Conservation (phyloP, 2,329 filamentous ascomycete species). For the Parasarocladium wereldwijsianum region DNA sequence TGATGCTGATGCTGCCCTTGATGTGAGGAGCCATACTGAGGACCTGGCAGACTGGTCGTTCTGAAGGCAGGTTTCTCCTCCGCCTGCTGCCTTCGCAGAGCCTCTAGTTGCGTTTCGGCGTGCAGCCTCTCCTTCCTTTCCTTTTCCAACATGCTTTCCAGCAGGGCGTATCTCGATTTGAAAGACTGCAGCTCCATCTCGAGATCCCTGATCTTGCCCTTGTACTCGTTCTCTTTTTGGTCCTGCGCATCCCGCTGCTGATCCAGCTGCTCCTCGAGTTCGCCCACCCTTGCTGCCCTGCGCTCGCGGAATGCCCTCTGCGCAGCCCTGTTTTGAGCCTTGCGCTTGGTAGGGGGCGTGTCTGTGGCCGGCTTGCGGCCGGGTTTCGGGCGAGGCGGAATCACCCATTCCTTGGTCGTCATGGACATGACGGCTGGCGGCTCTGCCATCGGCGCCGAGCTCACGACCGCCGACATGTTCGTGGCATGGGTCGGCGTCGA, state of each 20-base stretch:
- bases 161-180: slow-evolving; percentile 41
- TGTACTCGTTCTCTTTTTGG: slow-evolving; percentile 40
- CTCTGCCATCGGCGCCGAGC: slow-evolving; percentile 19
- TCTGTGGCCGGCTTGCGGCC: slow-evolving; percentile 89
- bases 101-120: slow-evolving; percentile 26
- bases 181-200: slow-evolving; percentile 54
- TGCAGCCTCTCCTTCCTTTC: slow-evolving; percentile 35
- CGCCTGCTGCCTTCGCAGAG: slow-evolving; percentile 16
- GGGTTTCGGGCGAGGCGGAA: slow-evolving; percentile 73
- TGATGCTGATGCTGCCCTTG: slow-evolving; percentile 12
- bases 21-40: slow-evolving; percentile 13
- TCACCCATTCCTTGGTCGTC: slow-evolving; percentile 74
- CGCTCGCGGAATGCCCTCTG: slow-evolving; percentile 84
- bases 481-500: slow-evolving; percentile 25
- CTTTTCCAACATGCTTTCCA: slow-evolving; percentile 49
- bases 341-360: slow-evolving; percentile 82
- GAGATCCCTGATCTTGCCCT: slow-evolving; percentile 41
- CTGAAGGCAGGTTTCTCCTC: slow-evolving; percentile 7
- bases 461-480: slow-evolving; percentile 32
- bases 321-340: slow-evolving; percentile 85
- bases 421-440: slow-evolving; percentile 36
- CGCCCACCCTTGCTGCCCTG: slow-evolving; percentile 70
- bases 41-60: slow-evolving; percentile 10
- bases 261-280: slow-evolving; percentile 53
- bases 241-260: slow-evolving; percentile 43